Evolutionary conservation across 2,329 filamentous ascomycete genomes (phyloP), one percentile per base, ranked within the genome.

Genomic region (Nigrospora oryzae): DNA sequence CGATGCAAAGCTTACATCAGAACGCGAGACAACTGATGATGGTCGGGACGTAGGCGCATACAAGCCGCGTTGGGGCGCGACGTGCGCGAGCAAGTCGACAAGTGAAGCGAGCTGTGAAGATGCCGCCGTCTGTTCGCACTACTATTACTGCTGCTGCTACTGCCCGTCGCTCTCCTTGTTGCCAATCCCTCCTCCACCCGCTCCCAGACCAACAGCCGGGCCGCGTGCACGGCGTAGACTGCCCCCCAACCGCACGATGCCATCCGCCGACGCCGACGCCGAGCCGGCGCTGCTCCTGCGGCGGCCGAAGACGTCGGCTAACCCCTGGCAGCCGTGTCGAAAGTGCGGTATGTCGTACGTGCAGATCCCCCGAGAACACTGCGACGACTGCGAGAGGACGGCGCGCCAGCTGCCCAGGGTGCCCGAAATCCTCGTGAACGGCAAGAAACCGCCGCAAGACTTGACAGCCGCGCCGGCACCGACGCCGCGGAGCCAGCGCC

Each of bases 271-370:
- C 15, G 16, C 38, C 2, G 31, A 7, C 12, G 11, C 39, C 31
- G 23, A 39, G 19, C 38, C n/a, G 31, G 8, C 23, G 23, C 23
- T 28, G 23, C 23, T 28, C 5, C 23, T 28, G 23, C 23, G 23
- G 23, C 23, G 5, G 23, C 8, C 23, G 8, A 28, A 28, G 23
- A 28, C 23, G 23, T 28, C 23, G 23, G 23, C 23, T 10, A 28
- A 28, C 23, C 39, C 39, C 31, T 41, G 39, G 39, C 39, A 41
- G 39, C 39, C 39, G 5, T 41, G 39, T 34, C 32, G 39, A 33
- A 41, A 23, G 16, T 41, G 39, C 31, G 39, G 39, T 3, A 41
- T 33, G 6, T 41, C 39, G 31, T 41, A 41, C 39, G 39, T 41
- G 39, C 39, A 41, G 39, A 13, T 41, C 13, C 39, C 39, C 15